Evolutionary conservation across 805 yeast species (phyloP), one percentile per base, ranked within the genome.

Genomic region (Barnettozyma pratensis): DNA sequence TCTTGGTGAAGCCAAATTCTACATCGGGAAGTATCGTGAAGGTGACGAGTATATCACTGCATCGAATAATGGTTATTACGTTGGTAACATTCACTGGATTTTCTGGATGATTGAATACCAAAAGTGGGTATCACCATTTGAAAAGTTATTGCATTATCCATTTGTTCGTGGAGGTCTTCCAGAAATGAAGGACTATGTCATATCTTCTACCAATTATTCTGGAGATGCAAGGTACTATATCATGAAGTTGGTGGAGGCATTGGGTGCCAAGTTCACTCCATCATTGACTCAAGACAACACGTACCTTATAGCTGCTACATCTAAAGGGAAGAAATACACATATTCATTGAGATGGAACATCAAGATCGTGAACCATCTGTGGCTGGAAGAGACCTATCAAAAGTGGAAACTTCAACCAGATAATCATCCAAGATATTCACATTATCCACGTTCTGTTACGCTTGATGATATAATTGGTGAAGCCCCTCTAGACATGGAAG

Each of bases 191-290:
- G 73, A 76, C n/a, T 63, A 80, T 37, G 68, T 73, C 4, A 76
- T 89, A 9, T 75, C 89, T 8, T 77, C 87, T 4, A 83, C 97
- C 0, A 88, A 89, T 58, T 90, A 87, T 60, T 77, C 85, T 26
- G 97, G 97, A 0, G 94, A 86, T 59, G 86, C 96, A 1, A 69
- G 99, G 39, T 68, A 71, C 37, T 92, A 88, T 57, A 66, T 94
- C 35, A 80, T 82, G 46, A 73, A 73, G 42, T 68, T 92, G 10
- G 78, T 85, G 4, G 71, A 71, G 25, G 72, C 84, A 0, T 61
- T 88, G 58, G 97, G 98, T 3, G 97, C 92, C 0, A 67, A 67
- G 0, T 88, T 85, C 63, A 83, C 96, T 1, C 79, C 86, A 0
- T 72, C 77, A 38, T 67, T 86, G 43, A 81, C 82, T 25, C 73